These are phyloP conservation scores for Discostella stelligera DNA, from an alignment of 352 stramenopile species.

Conservation along the genomic window DNA sequence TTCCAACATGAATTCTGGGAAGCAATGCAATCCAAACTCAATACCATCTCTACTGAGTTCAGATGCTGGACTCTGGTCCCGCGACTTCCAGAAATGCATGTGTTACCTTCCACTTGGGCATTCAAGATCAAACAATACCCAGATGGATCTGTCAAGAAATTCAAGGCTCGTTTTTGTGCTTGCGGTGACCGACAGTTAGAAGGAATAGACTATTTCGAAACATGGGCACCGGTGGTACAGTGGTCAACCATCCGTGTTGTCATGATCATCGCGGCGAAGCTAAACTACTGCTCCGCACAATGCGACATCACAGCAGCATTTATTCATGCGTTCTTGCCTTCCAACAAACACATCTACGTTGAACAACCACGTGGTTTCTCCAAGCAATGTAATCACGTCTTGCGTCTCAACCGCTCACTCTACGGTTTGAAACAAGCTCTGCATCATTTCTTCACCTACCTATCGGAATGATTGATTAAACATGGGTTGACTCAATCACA, in stretches of 20 bases:
- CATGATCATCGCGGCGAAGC: conserved; percentile 29
- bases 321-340: conserved; percentile 22
- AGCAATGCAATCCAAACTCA: conserved; percentile 5
- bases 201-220: conserved; percentile 48
- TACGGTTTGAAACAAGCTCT: no score
- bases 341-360: conserved; percentile 9
- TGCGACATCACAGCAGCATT: conserved; percentile 7
- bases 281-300: conserved; percentile 1
- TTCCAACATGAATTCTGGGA: no score
- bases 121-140: no score
- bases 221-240: conserved; percentile 6
- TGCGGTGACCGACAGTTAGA: conserved; percentile 42
- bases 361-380: not conserved
- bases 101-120: no score
- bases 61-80: not conserved
- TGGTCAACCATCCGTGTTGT: conserved; percentile 33
- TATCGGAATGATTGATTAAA: not conserved
- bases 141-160: conserved; percentile 22
- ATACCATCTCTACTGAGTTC: conserved; percentile 9
- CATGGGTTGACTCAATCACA: conserved; percentile 7
- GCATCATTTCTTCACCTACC: no score
- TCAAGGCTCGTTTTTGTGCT: conserved; percentile 53
- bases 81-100: conserved; percentile 10
- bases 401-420: no score
- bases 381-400: not conserved